phyloP scores from a whole-genome alignment of 768 basidiomycete genomes.

The Termitomyces sp. region DNA sequence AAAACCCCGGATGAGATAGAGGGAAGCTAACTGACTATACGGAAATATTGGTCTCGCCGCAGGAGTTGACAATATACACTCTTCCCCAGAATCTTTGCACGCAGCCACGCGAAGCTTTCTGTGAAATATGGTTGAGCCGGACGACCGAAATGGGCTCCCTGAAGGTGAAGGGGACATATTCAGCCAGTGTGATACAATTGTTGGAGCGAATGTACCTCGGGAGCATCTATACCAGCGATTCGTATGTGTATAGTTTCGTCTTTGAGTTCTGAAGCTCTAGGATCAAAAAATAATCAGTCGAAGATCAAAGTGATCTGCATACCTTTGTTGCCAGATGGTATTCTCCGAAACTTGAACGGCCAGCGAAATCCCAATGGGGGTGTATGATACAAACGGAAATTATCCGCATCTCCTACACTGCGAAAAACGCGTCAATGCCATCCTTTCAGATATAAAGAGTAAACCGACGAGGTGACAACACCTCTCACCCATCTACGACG shows the following conservation, averaged over 20 bases:
- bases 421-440: not conserved
- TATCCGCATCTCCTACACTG: slow-evolving; percentile 85
- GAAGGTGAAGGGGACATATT: not conserved
- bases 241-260: slow-evolving; percentile 83
- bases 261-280: slow-evolving; percentile 53
- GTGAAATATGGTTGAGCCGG: slow-evolving; percentile 65
- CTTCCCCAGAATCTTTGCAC: slow-evolving; percentile 46
- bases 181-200: not conserved
- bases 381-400: slow-evolving; percentile 84
- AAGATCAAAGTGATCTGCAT: not conserved
- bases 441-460: not conserved
- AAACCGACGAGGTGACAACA: slow-evolving; percentile 68
- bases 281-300: not conserved
- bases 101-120: slow-evolving; percentile 78
- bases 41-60: slow-evolving; percentile 76
- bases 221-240: slow-evolving; percentile 89
- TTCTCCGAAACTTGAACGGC: slow-evolving; percentile 61
- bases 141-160: slow-evolving; percentile 84
- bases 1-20: not conserved
- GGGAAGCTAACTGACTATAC: slow-evolving; percentile 51
- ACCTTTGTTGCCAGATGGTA: slow-evolving; percentile 62
- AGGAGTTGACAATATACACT: slow-evolving; percentile 67
- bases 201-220: slow-evolving; percentile 54
- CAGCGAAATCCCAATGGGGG: slow-evolving; percentile 71
- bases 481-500: slow-evolving; percentile 71